phyloP scores from a whole-genome alignment of 768 basidiomycete genomes.

The Artomyces pyxidatus region DNA sequence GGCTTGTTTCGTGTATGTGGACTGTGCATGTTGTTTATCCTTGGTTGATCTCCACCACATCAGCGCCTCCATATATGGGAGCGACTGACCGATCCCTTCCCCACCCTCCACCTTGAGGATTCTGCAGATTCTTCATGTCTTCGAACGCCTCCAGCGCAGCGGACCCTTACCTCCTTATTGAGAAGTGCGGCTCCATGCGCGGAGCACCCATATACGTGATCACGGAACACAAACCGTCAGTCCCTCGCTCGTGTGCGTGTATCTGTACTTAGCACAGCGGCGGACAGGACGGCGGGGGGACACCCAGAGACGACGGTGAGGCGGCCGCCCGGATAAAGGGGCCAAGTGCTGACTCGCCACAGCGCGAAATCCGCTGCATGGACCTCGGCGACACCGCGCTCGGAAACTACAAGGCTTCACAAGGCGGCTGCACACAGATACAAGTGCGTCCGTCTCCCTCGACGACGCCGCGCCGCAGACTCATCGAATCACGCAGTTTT shows the following conservation, averaged over 20 bases:
- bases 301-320: not conserved
- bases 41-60: not conserved
- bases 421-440: constrained; percentile 34
- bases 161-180: constrained; percentile 31
- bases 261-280: not conserved
- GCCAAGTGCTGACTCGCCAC: not conserved
- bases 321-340: not conserved
- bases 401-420: constrained; percentile 32
- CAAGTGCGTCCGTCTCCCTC: constrained; percentile 23
- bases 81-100: not conserved
- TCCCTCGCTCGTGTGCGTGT: constrained; percentile 10
- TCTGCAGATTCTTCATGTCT: constrained; percentile 19
- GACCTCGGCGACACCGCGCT: constrained; percentile 32
- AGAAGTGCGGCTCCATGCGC: constrained; percentile 34
- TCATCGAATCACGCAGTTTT: constrained; percentile 22
- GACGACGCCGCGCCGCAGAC: constrained; percentile 2
- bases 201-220: constrained; percentile 36
- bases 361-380: constrained; percentile 38
- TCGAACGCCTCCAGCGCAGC: constrained; percentile 16
- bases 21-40: not conserved
- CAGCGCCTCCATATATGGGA: not conserved
- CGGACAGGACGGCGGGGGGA: not conserved
- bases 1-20: not conserved
- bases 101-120: constrained; percentile 9
- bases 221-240: constrained; percentile 35